Base-by-base conservation (phyloP, 352 stramenopile species). In the Aphanomyces invadans region DNA sequence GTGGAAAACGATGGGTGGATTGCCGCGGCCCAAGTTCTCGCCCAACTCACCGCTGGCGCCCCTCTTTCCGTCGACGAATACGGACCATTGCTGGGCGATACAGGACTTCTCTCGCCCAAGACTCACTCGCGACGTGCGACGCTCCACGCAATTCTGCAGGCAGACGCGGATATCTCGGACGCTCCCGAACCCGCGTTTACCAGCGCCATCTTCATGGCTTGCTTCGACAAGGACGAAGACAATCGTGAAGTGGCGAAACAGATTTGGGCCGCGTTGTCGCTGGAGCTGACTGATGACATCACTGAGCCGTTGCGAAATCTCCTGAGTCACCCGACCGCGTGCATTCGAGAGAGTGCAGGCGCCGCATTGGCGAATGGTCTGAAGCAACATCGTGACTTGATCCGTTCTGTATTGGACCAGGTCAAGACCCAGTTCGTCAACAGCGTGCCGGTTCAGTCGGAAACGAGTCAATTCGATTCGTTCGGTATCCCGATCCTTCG, bases 351-450 rank as follows among this genome's bases (percentile, higher is more conserved):
- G 63, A 88, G 79, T 5, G 87, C 87, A 10, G 80, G 81, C 36
- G 74, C 87, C 19, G 86, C 86, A 21, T 76, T 96, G 33, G 87
- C 87, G 2, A 75, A 87, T 29, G 88, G 83, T 39, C 87, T 95
- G 80, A 77, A 76, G 45, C 81, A 87, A 62, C 92, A 89, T 75
- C 83, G 83, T 0, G 77, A 92, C 69, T 81, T 79, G 21, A 78
- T 88, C 60, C 85, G 78, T 31, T 79, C 77, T 2, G 71, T 88
- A 39, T 60, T 90, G 33, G 81, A 89, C 61, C 80, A 83, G 55
- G 68, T 95, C 5, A 83, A 86, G 72, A 71, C 76, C 5, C 76
- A 90, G 46, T 90, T 93, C 62, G 21, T 65, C 17, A 29, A 56
- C 44, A 52, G 28, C 32, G 15, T 54, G 9, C 33, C 64, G 9